These are phyloP conservation scores for Epicoccum nigrum DNA, from an alignment of 2,329 filamentous ascomycete genomes.

Conservation along the genomic window DNA sequence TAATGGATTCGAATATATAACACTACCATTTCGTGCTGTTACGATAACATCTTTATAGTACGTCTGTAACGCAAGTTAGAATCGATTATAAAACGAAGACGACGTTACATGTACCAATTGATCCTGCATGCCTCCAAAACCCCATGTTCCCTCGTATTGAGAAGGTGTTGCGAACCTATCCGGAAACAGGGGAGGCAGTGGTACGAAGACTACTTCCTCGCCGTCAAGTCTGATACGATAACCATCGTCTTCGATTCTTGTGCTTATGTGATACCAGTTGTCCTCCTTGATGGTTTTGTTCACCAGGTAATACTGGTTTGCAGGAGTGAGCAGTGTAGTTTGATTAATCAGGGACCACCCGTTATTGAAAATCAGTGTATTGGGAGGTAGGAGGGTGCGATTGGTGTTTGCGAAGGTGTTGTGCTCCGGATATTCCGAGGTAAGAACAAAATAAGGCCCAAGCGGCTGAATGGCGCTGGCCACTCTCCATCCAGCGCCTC, in stretches of 20 bases:
- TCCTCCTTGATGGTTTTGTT: constrained; percentile 36
- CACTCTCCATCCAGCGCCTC: constrained; percentile 50
- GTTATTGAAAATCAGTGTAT: constrained; percentile 44
- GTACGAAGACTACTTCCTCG: constrained; percentile 25
- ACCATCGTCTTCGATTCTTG: constrained; percentile 34
- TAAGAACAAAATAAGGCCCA: constrained; percentile 35
- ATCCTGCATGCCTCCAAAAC: constrained; percentile 52
- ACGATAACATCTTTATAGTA: constrained; percentile 46
- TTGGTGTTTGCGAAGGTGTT: constrained; percentile 46
- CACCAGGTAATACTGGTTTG: constrained; percentile 8
- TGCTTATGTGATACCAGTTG: constrained; percentile 49
- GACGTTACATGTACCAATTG: constrained; percentile 24
- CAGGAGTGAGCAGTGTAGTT: constrained; percentile 31
- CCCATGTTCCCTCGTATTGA: constrained; percentile 37
- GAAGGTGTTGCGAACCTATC: constrained; percentile 7
- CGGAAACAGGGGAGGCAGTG: constrained; percentile 4
- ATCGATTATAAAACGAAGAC: not conserved
- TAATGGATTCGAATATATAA: constrained; percentile 42
- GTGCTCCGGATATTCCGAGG: constrained; percentile 18
- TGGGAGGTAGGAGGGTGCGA: constrained; percentile 42
- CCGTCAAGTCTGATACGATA: constrained; percentile 40
- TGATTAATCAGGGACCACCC: constrained; percentile 49
- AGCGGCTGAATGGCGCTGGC: constrained; percentile 24
- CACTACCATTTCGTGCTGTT: constrained; percentile 32
- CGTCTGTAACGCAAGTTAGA: constrained; percentile 17